Evolutionary conservation across 139 green algal species (phyloP), one percentile per base, ranked within the genome.

Genomic region (Chlorella sp.): DNA sequence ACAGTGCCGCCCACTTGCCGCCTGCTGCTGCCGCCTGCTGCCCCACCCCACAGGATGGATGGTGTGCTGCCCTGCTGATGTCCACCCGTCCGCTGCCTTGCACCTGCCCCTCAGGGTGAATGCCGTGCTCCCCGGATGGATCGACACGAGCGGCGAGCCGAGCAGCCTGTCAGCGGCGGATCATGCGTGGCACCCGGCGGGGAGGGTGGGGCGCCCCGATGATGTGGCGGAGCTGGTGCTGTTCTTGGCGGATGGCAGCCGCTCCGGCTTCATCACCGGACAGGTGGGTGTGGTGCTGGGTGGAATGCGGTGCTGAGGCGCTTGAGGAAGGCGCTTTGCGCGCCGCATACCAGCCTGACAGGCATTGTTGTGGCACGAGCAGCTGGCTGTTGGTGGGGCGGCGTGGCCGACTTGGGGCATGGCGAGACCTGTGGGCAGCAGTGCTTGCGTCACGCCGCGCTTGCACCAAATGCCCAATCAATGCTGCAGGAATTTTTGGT

Each of bases 41-140:
- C n/a, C n/a, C n/a, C n/a, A n/a, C n/a, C n/a, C n/a, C n/a, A n/a
- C n/a, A n/a, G n/a, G n/a, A n/a, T n/a, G n/a, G n/a, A n/a, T n/a
- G n/a, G n/a, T n/a, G 22, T 65, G 56, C 56, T 65, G 56, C 7
- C 22, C 56, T 65, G 56, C 68, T 16, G 24, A 0, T 32, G 14
- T 40, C 6, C 8, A 1, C 5, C 28, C 72, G 26, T 13, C n/a
- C n/a, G 32, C 64, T 36, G 9, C 67, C 34, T 20, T 16, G 36
- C 34, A 2, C 65, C n/a, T 11, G 24, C 51, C 1, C 1, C 24
- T 24, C 72, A 78, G 68, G 30, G 80, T 85, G 30, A 94, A 94
- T 54, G 88, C 86, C 13, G 82, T 94, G 34, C 82, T 91, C 36
- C 91, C 90, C 22, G 90, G 91, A 20, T 94, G 90, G 90, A 89